Evolutionary conservation across 768 basidiomycete genomes (phyloP), one percentile per base, ranked within the genome.

Genomic region (Tubosaeta brunneosetosa): DNA sequence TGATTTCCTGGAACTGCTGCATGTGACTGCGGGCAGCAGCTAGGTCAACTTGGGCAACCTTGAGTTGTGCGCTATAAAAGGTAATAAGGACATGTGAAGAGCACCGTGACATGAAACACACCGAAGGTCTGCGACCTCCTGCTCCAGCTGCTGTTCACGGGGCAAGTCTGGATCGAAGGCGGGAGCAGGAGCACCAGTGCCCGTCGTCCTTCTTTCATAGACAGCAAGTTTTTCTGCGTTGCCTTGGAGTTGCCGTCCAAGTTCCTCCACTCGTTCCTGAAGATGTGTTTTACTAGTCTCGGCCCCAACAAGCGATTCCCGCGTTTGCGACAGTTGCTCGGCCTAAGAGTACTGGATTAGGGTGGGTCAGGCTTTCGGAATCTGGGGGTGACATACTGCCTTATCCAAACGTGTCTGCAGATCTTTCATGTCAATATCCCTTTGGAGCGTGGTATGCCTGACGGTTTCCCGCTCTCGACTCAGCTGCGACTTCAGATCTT

Each of bases 121-220:
- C 88, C 91, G 77, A 17, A 94, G 77, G 49, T 93, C 91, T 4
- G 91, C 92, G 17, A 94, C 86, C 63, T 93, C 89, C 14, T 81
- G 75, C 66, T 92, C 85, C 9, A 94, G 77, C 61, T 90, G 88
- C 60, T 91, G 86, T 64, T 93, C 92, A 10, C 77, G 78, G 55
- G 76, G 77, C 55, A 83, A 53, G 56, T 78, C 77, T 49, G 77
- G 71, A 55, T 80, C 75, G 25, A 65, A 63, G 14, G 57, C 61
- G 41, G 73, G 66, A 49, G 70, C 58, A 11, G 69, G 49, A 19
- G 72, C 70, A 42, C 58, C 55, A 6, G 64, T 42, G 3, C 67
- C 61, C 4, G 70, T 61, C 7, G 76, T 66, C 45, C 88, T 76
- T 34, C 89, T 82, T 63, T 94, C 91, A 60, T 91, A 94, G 2